Base-by-base conservation (phyloP, 192 early-diverging fungal species). In the Rhizoclosmatium globosum region DNA sequence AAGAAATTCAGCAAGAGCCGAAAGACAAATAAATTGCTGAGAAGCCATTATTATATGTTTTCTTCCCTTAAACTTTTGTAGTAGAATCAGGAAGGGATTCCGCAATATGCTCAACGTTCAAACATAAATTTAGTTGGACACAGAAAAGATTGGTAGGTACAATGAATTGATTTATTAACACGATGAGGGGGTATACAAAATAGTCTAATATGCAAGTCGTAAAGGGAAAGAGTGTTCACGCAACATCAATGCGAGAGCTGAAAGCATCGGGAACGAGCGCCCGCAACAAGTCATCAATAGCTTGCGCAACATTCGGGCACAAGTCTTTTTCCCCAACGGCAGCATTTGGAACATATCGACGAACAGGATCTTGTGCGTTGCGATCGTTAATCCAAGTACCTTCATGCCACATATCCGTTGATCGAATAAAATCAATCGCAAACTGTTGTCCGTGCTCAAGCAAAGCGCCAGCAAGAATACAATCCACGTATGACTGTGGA, bases 401-500 rank as follows among this genome's bases (percentile, higher is more conserved):
- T 2, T 50, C 47, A 6, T 48, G 38, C 87, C 87, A 88, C 4
- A 85, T 85, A 7, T 38, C 31, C 15, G 87, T 88, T 1, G 43
- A 61, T 4, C n/a, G 7, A 50, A 88, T 46, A 80, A 88, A 88
- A 31, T 85, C 67, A 48, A 39, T 39, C 3, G 87, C 82, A 81
- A 88, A 88, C 3, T 48, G 65, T 43, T 58, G 21, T 23, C 71
- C 67, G 75, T 75, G 58, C 13, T 31, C 23, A 17, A 31, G 23
- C 44, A 88, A 71, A 53, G 85, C 86, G 2, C 87, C 87, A 21
- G 60, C 31, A 13, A 87, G 53, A 58, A 85, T 82, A 74, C 81
- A 83, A 79, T 88, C 87, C 42, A 88, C 38, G 73, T 88, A 88
- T 57, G 72, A 71, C 65, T 87, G 87, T 21, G 87, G 87, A 68